These are phyloP conservation scores for Syncephalastrum sp. DNA, from an alignment of 371 early-diverging fungal species.

Conservation along the genomic window DNA sequence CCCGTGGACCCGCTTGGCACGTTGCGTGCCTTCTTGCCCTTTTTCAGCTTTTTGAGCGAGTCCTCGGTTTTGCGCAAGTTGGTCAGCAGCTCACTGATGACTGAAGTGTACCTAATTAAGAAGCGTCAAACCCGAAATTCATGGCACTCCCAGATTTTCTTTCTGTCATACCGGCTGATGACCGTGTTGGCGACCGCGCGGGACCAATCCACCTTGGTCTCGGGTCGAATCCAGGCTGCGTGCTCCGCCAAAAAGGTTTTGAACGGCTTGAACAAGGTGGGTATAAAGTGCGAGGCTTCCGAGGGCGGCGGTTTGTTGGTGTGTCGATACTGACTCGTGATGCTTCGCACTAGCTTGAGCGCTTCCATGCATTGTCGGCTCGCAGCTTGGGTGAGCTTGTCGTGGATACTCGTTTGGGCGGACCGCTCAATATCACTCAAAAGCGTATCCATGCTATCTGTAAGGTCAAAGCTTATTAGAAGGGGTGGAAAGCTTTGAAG, in stretches of 20 bases:
- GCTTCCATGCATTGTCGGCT: slow-evolving; percentile 55
- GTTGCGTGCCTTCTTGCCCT: slow-evolving; percentile 26
- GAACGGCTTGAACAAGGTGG: slow-evolving; percentile 56
- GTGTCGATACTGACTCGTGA: slow-evolving; percentile 54
- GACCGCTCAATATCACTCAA: slow-evolving; percentile 20
- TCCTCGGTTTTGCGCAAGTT: slow-evolving; percentile 32
- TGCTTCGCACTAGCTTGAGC: slow-evolving; percentile 41
- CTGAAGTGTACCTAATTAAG: slow-evolving; percentile 22
- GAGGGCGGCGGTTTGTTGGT: slow-evolving; percentile 56
- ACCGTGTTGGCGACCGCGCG: slow-evolving; percentile 33
- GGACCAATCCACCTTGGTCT: slow-evolving; percentile 27
- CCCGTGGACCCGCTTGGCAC: slow-evolving; percentile 12
- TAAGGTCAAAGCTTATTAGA: not conserved
- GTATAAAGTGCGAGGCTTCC: slow-evolving; percentile 63
- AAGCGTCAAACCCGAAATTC: not conserved
- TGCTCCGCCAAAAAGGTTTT: slow-evolving; percentile 38
- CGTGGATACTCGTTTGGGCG: slow-evolving; percentile 42
- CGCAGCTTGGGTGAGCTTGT: slow-evolving; percentile 46
- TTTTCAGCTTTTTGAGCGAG: slow-evolving; percentile 32
- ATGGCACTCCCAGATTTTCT: not conserved
- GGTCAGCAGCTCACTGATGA: slow-evolving; percentile 28
- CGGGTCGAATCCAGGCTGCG: slow-evolving; percentile 18
- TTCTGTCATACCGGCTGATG: slow-evolving; percentile 22
- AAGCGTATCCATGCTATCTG: slow-evolving; percentile 34
- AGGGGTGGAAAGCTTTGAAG: not conserved